Percentiles rank a stretch among this genome's conserved stretches.
Evolutionary conservation across 2,329 filamentous ascomycete species (phyloP).

Genomic region (Cytospora mali): DNA sequence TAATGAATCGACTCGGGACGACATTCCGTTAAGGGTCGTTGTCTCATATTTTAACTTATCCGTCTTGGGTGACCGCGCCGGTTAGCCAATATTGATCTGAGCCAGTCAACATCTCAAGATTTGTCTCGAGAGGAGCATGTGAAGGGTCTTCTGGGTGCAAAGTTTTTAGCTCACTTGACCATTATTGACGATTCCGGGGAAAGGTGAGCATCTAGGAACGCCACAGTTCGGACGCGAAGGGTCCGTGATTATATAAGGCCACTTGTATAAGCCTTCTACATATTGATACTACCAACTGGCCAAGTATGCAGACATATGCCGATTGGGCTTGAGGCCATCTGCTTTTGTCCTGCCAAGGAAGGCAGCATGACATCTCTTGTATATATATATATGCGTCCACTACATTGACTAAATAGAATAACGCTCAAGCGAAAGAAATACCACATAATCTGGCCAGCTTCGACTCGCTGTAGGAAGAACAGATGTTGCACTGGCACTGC

Average conservation of each 20-base stretch:
- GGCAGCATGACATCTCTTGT: too few species aligned
- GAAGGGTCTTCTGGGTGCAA: background rate
- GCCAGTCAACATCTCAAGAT: background rate
- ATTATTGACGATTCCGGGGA: background rate
- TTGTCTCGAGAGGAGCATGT: background rate
- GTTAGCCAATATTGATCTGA: background rate
- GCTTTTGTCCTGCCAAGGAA: too few species aligned
- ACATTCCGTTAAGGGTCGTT: constrained; percentile 3
- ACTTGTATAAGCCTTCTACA: background rate
- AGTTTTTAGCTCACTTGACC: background rate
- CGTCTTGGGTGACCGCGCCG: background rate
- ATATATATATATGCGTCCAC: too few species aligned
- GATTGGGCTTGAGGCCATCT: too few species aligned
- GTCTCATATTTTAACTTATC: background rate
- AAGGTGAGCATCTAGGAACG: background rate
- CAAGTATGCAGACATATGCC: too few species aligned
- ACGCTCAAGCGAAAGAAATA: too few species aligned
- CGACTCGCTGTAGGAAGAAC: too few species aligned
- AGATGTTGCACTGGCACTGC: too few species aligned
- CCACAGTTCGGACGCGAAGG: constrained; percentile 7
- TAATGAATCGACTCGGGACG: constrained; percentile 12
- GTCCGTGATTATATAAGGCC: background rate
- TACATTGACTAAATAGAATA: too few species aligned
- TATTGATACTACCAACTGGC: too few species aligned
- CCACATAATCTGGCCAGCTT: too few species aligned